Base-by-base conservation (phyloP, 352 stramenopile genomes). In the Phytophthora aleatoria region DNA sequence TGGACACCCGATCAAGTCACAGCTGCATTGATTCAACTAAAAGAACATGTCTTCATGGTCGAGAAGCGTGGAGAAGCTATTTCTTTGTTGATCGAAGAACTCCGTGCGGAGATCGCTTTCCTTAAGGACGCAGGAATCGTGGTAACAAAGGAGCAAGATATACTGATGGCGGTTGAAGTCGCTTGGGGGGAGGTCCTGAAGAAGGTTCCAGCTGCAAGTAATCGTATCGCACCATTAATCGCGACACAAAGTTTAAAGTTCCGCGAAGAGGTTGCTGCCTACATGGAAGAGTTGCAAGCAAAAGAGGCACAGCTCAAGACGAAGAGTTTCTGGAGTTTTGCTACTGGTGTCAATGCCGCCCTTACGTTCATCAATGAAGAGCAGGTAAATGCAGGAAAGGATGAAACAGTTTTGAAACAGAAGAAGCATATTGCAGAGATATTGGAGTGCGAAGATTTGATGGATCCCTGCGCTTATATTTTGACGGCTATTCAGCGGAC, bases 381-480 rank as follows among this genome's bases (percentile, higher is more conserved):
- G 24, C 72, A 74, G 4, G 26, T 38, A 9, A 55, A 55, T 8
- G 67, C 80, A 33, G 67, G 79, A 39, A 57, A 74, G 16, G 84
- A 91, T 59, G 52, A 77, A 12, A 28, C 24, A 0, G 24, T 59
- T 3, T 86, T 83, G n/a, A 58, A 72, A 8, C 73, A 86, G 10
- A 96, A 93, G 58, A 77, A 79, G 11, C 88, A 98, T 63, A 76
- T 98, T 8, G 97, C 93, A 36, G 77, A 87, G 41, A 97, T 98
- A 41, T 91, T 99, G 63, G 95, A 98, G 60, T 97, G 96, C 51
- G 81, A 92, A 20, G 85, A 95, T 28, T 69, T 97, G 11, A 90
- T 98, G 47, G 85, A 97, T 56, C 74, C 83, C 2, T 91, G 89
- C 43, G 70, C 79, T 30, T 69, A 78, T n/a, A 82, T 95, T 16